Evolutionary conservation across 805 yeast genomes (phyloP), one percentile per base, ranked within the genome.

Genomic region (Cyberlindnera amylophila): DNA sequence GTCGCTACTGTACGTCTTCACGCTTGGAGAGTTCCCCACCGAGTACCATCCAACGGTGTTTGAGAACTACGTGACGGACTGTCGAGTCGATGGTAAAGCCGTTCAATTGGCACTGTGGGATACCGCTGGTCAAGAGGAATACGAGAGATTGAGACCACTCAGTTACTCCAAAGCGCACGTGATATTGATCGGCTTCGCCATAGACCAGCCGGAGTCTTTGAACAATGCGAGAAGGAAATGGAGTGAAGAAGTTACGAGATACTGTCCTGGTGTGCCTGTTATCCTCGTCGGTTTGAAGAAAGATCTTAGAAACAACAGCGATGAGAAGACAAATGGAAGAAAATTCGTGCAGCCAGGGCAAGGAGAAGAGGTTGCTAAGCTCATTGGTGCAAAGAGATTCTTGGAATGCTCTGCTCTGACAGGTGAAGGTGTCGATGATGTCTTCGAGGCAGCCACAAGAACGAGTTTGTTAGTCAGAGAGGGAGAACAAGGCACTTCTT

Each of bases 101-200:
- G 95, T 89, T 4, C 83, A 88, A 49, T 65, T 89, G 42, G 90
- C 95, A 2, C 66, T 89, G 19, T 89, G 97, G 96, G 97, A 89
- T 61, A 89, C 96, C 1, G 96, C 97, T 4, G 97, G 97, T 3
- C 96, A 89, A 65, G 97, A 89, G 66, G 97, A 89, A 64, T 89
- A 89, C 60, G 96, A 89, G 53, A 69, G 96, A 45, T 68, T 90
- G 45, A 75, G 96, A 47, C 96, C 96, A 0, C 68, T 90, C 50
- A 84, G 95, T 17, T 90, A 90, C 58, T 77, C 90, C 10, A 83
- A 86, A 54, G 95, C 96, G 2, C 86, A 90, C 62, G 85, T 86
- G 42, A 82, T 90, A 39, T 66, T 89, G 41, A 82, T 89, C 41
- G 96, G 91, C 0, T 90, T 86, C 65, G 87, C 96, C 0, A 69